Evolutionary conservation across 768 basidiomycete genomes (phyloP).

Genomic region (Auriculariales sp.): DNA sequence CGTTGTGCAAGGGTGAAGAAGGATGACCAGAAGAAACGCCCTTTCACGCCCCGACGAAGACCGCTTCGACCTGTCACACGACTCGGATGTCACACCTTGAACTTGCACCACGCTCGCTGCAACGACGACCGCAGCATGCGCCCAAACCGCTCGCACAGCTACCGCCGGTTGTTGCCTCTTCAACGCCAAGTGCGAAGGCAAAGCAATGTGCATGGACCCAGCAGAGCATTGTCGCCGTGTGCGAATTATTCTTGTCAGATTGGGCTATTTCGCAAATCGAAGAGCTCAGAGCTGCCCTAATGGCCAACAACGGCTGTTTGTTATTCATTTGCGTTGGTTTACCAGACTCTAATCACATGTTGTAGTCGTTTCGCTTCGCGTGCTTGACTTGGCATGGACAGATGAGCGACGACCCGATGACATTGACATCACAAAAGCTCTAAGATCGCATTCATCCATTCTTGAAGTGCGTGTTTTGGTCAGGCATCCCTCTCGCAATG

Average conservation of each 20-base stretch:
- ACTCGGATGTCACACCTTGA: too few relatives aligned
- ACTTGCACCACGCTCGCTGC: too few relatives aligned
- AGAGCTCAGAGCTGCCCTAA: constrained; percentile 36
- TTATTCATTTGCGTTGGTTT: constrained; percentile 9
- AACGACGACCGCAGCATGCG: too few relatives aligned
- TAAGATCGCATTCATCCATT: constrained; percentile 31
- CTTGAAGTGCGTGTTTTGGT: constrained; percentile 54
- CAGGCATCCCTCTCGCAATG: constrained; percentile 24
- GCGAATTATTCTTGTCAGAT: constrained; percentile 53
- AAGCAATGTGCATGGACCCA: constrained; percentile 8
- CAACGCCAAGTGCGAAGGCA: not conserved
- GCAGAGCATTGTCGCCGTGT: constrained; percentile 34
- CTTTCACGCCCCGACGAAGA: too few relatives aligned
- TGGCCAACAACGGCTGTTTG: constrained; percentile 20
- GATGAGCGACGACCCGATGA: constrained; percentile 21
- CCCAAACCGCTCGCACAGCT: too few relatives aligned
- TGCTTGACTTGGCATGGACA: constrained; percentile 11
- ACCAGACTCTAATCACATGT: constrained; percentile 44
- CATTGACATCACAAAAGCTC: constrained; percentile 36
- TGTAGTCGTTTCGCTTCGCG: constrained; percentile 23
- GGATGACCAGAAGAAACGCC: too few relatives aligned
- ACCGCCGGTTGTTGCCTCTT: too few relatives aligned
- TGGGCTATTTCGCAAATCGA: constrained; percentile 52
- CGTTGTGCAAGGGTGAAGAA: too few relatives aligned
- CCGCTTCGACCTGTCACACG: too few relatives aligned